Conservation (phyloP, 192 early-diverging fungal species). For the Linnemannia exigua region DNA sequence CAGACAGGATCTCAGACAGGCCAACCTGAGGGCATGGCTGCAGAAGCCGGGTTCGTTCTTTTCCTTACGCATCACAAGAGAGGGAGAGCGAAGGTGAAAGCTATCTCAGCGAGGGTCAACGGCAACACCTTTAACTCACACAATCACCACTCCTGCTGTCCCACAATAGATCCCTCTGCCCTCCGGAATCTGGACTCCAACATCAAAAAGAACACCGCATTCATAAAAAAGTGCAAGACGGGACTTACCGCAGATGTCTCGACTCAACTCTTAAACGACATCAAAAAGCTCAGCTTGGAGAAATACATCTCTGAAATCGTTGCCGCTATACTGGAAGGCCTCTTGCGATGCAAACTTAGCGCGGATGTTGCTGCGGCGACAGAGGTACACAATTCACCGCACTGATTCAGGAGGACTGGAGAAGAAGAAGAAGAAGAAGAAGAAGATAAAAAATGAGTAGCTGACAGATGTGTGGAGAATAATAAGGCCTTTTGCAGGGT, state of each 20-base stretch:
- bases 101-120: background rate
- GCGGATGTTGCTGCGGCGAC: conserved; percentile 86
- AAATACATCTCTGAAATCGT: conserved; percentile 98
- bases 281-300: conserved; percentile 90
- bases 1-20: conserved; percentile 47
- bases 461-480: background rate
- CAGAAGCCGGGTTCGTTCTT: conserved; percentile 32
- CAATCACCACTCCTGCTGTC: background rate
- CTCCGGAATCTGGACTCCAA: conserved; percentile 88
- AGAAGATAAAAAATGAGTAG: background rate
- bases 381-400: conserved; percentile 66
- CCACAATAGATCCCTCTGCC: conserved; percentile 52
- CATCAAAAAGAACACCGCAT: conserved; percentile 98
- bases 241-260: conserved; percentile 75
- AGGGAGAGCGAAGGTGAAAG: no score
- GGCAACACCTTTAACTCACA: background rate
- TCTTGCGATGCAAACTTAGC: conserved; percentile 73
- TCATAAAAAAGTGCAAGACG: conserved; percentile 92
- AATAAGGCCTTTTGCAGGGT: no score
- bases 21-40: conserved; percentile 51
- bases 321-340: conserved; percentile 83
- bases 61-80: background rate
- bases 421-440: background rate
- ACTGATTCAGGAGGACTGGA: background rate
- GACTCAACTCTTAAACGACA: conserved; percentile 82